These are phyloP conservation scores for Macrocystidia cucumis DNA, from an alignment of 1,284 basidiomycete genomes.

Conservation along the genomic window DNA sequence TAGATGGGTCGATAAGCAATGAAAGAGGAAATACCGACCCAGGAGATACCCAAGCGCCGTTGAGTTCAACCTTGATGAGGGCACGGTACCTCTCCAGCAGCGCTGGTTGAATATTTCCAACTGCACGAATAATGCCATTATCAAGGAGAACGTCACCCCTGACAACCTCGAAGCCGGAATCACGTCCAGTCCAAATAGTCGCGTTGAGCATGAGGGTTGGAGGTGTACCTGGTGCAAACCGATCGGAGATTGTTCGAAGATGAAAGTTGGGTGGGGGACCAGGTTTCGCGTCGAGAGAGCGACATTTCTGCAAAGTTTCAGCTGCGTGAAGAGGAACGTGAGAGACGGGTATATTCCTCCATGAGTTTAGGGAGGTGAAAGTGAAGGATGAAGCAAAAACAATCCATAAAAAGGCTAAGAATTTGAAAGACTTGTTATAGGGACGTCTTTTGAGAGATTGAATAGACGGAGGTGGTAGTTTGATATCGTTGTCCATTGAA, in stretches of 20 bases:
- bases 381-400: slow-evolving; percentile 15
- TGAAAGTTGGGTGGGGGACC: slow-evolving; percentile 50
- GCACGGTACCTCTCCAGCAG: slow-evolving; percentile 21
- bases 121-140: slow-evolving; percentile 44
- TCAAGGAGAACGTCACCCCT: slow-evolving; percentile 51
- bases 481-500: too few relatives aligned
- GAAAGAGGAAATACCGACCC: slow-evolving; percentile 29
- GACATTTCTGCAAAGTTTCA: slow-evolving; percentile 39
- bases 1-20: slow-evolving; percentile 1
- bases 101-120: slow-evolving; percentile 36
- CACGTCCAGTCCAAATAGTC: slow-evolving; percentile 78
- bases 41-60: slow-evolving; percentile 60
- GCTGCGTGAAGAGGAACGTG: slow-evolving; percentile 35
- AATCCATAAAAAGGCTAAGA: too few relatives aligned
- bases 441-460: too few relatives aligned
- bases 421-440: too few relatives aligned
- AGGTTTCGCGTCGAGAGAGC: slow-evolving; percentile 32
- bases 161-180: slow-evolving; percentile 57
- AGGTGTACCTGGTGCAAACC: slow-evolving; percentile 57
- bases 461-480: slow-evolving; percentile 4
- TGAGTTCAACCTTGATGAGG: slow-evolving; percentile 23
- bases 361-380: slow-evolving; percentile 13
- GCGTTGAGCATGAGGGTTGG: slow-evolving; percentile 70
- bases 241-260: slow-evolving; percentile 53
- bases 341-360: slow-evolving; percentile 9